Conservation (phyloP, 495 filamentous ascomycete genomes). For the Tuber microsphaerosporum region DNA sequence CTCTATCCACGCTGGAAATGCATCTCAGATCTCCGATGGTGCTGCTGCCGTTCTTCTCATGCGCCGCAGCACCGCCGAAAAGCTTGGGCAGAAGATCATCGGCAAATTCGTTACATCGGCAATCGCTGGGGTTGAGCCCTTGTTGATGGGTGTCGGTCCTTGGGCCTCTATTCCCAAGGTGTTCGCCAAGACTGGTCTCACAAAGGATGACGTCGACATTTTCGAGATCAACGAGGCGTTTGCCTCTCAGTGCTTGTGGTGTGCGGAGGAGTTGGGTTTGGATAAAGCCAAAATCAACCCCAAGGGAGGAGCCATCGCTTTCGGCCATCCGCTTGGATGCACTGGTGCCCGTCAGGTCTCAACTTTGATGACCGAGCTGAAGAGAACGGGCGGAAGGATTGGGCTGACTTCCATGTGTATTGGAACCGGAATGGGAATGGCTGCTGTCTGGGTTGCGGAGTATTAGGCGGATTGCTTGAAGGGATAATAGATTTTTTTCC, state of each 20-base stretch:
- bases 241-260: slow-evolving; percentile 90
- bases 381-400: slow-evolving; percentile 69
- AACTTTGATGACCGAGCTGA: slow-evolving; percentile 82
- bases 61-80: slow-evolving; percentile 86
- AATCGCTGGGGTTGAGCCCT: slow-evolving; percentile 79
- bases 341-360: slow-evolving; percentile 90
- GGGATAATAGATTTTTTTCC: neutral
- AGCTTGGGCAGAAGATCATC: slow-evolving; percentile 76
- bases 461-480: slow-evolving; percentile 43
- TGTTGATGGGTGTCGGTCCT: slow-evolving; percentile 93
- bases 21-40: slow-evolving; percentile 89
- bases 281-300: slow-evolving; percentile 83
- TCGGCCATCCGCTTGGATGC: slow-evolving; percentile 91
- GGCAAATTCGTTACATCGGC: slow-evolving; percentile 82
- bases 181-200: slow-evolving; percentile 75
- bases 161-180: slow-evolving; percentile 94
- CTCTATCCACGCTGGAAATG: slow-evolving; percentile 92
- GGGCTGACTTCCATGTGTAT: slow-evolving; percentile 96
- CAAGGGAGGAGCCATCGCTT: slow-evolving; percentile 97
- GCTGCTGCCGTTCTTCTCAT: slow-evolving; percentile 92
- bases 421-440: slow-evolving; percentile 96
- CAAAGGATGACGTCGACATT: slow-evolving; percentile 87
- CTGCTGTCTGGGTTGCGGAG: slow-evolving; percentile 86
- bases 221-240: slow-evolving; percentile 99
- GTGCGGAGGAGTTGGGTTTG: slow-evolving; percentile 76